A percentile compares a stretch with the other conserved stretches of the same genome.
Conservation (phyloP, 2,329 filamentous ascomycete species). For the Annulohypoxylon truncatum region DNA sequence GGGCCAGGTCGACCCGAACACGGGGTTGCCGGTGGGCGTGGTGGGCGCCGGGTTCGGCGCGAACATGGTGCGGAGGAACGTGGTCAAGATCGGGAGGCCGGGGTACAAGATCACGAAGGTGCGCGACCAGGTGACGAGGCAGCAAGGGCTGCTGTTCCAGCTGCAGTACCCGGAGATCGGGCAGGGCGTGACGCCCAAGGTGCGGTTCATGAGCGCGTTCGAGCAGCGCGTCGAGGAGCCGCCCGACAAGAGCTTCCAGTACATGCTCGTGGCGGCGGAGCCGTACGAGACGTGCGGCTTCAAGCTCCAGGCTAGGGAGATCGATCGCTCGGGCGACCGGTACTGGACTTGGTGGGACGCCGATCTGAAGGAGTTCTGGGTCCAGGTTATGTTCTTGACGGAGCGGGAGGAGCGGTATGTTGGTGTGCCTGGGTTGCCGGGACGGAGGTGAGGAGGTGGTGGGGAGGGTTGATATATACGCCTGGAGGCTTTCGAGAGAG, state of each 20-base stretch:
- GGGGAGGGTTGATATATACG: not conserved
- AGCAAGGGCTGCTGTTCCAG: constrained; percentile 94
- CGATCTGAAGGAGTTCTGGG: constrained; percentile 96
- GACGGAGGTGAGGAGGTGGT: constrained; percentile 52
- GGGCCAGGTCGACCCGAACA: constrained; percentile 74
- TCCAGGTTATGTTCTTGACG: constrained; percentile 98
- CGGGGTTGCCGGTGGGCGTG: constrained; percentile 78
- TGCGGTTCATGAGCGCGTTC: constrained; percentile 97
- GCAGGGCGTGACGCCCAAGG: constrained; percentile 78
- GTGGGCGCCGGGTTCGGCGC: constrained; percentile 74
- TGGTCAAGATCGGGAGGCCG: constrained; percentile 94
- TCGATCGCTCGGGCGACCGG: constrained; percentile 87
- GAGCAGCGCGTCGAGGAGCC: constrained; percentile 94
- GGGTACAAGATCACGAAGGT: constrained; percentile 99
- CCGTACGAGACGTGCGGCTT: constrained; percentile 98
- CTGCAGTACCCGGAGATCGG: constrained; percentile 94
- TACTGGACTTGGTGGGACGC: constrained; percentile 97
- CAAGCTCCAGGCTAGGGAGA: constrained; percentile 92
- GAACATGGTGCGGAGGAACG: constrained; percentile 79
- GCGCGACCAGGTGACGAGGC: constrained; percentile 85
- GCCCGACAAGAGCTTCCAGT: constrained; percentile 93
- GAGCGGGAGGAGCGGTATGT: constrained; percentile 93
- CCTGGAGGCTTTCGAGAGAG: too few species aligned
- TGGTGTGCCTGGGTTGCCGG: constrained; percentile 70
- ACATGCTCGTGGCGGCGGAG: constrained; percentile 93